These are phyloP conservation scores for Ceratocystis albifundus DNA, from an alignment of 2,329 filamentous ascomycete genomes.

Conservation along the genomic window DNA sequence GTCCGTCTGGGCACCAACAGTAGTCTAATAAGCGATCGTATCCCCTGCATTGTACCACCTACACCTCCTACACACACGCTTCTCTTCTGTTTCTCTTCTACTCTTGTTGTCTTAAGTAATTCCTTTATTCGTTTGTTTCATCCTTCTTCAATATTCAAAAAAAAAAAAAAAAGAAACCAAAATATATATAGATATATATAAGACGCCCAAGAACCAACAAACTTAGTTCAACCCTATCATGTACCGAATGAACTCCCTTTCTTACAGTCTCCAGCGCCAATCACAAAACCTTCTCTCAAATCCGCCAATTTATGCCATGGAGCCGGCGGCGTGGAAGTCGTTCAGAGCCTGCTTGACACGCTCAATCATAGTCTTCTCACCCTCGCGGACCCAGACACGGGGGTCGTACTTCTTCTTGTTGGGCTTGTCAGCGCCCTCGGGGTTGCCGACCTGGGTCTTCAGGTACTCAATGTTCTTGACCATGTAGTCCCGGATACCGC, in stretches of 20 bases:
- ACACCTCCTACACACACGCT: no score
- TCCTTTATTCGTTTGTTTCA: constrained; percentile 8
- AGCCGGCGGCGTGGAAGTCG: constrained; percentile 68
- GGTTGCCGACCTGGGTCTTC: constrained; percentile 77
- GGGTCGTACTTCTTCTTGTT: constrained; percentile 88
- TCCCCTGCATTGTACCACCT: no score
- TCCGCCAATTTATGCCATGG: constrained; percentile 13
- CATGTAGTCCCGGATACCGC: constrained; percentile 89
- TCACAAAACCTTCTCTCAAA: background rate
- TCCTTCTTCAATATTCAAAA: background rate
- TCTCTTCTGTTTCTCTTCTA: no score
- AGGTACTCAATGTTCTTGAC: constrained; percentile 93
- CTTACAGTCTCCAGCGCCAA: background rate
- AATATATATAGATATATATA: no score
- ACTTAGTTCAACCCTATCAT: background rate
- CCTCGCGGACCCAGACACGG: constrained; percentile 89
- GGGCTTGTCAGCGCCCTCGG: constrained; percentile 89
- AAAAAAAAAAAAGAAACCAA: constrained; percentile 2
- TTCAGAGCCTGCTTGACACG: constrained; percentile 70
- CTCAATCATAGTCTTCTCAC: constrained; percentile 89
- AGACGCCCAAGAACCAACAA: constrained; percentile 3
- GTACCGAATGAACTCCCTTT: background rate
- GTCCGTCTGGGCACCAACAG: no score
- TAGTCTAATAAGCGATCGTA: no score
- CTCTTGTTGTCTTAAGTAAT: background rate